These are phyloP conservation scores for Mesotaenium endlicherianum DNA, from an alignment of 139 green algal genomes.

Conservation along the genomic window DNA sequence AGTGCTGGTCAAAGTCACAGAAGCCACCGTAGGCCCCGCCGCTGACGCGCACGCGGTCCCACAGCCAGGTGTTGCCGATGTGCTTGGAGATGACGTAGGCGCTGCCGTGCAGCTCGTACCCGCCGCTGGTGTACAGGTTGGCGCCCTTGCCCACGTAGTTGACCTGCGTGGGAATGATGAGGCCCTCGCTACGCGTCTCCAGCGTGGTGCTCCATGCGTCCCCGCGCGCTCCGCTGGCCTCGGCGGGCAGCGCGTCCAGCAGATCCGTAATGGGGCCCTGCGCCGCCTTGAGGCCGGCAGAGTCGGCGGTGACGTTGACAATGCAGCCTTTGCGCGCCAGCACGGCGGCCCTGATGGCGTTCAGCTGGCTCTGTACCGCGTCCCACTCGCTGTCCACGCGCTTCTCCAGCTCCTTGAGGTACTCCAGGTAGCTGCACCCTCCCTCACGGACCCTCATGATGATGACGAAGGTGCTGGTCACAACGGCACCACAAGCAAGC, in stretches of 20 bases:
- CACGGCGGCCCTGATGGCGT: conserved; percentile 70
- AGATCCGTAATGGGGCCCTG: conserved; percentile 68
- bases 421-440: conserved; percentile 77
- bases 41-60: conserved; percentile 90
- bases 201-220: conserved; percentile 51
- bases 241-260: conserved; percentile 73
- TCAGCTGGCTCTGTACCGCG: conserved; percentile 59
- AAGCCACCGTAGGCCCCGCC: conserved; percentile 98
- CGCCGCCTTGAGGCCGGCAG: conserved; percentile 66
- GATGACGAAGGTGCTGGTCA: too few relatives aligned
- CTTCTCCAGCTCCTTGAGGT: conserved; percentile 77
- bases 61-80: conserved; percentile 93
- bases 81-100: conserved; percentile 96
- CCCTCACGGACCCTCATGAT: too few relatives aligned
- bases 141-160: conserved; percentile 98
- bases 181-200: conserved; percentile 77
- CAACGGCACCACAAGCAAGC: too few relatives aligned
- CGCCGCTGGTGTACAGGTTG: conserved; percentile 92
- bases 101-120: conserved; percentile 83
- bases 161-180: conserved; percentile 94
- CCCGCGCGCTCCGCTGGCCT: not conserved
- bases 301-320: conserved; percentile 94
- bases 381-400: conserved; percentile 88
- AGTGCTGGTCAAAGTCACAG: conserved; percentile 94
- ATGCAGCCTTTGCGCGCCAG: conserved; percentile 75